Percentiles rank a stretch among this genome's conserved stretches.
phyloP scores from a whole-genome alignment of 2,329 filamentous ascomycete species.

The Penicillium sp. region DNA sequence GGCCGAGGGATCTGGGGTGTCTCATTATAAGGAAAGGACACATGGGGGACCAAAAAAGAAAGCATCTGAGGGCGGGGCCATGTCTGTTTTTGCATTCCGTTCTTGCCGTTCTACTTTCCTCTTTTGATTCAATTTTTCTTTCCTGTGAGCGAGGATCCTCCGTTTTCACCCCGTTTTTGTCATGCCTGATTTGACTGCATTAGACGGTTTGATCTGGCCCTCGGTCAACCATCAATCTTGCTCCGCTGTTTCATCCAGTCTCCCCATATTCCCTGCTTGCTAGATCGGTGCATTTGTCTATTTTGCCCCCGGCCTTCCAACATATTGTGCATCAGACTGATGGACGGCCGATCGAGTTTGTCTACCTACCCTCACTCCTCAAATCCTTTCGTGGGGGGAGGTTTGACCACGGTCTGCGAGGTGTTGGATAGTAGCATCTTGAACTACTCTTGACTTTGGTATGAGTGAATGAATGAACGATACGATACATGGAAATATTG shows the following conservation, averaged over 20 bases:
- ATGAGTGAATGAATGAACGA: slow-evolving; percentile 45
- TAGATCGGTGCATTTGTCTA: not conserved
- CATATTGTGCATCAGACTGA: slow-evolving; percentile 4
- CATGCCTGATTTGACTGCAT: slow-evolving; percentile 22
- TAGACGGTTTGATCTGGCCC: slow-evolving; percentile 24
- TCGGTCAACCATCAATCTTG: slow-evolving; percentile 13
- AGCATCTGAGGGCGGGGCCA: slow-evolving; percentile 6
- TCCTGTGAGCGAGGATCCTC: not conserved
- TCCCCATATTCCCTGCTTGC: not conserved
- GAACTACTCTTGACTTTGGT: slow-evolving; percentile 29
- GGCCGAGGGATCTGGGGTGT: slow-evolving; percentile 52
- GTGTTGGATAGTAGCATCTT: slow-evolving; percentile 3
- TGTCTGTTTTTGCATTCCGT: slow-evolving; percentile 13
- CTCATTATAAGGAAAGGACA: slow-evolving; percentile 34
- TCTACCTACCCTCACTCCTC: not conserved
- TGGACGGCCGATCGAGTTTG: not conserved
- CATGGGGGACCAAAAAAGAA: slow-evolving; percentile 17
- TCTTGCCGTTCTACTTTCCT: slow-evolving; percentile 9
- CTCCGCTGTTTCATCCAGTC: not conserved
- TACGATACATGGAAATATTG: slow-evolving; percentile 27
- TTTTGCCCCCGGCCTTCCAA: not conserved
- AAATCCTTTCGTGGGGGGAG: not conserved
- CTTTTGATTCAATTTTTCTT: not conserved
- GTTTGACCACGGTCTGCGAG: not conserved
- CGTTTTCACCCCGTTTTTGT: not conserved